phyloP scores from a whole-genome alignment of 768 basidiomycete genomes.

The Calocybe indica region DNA sequence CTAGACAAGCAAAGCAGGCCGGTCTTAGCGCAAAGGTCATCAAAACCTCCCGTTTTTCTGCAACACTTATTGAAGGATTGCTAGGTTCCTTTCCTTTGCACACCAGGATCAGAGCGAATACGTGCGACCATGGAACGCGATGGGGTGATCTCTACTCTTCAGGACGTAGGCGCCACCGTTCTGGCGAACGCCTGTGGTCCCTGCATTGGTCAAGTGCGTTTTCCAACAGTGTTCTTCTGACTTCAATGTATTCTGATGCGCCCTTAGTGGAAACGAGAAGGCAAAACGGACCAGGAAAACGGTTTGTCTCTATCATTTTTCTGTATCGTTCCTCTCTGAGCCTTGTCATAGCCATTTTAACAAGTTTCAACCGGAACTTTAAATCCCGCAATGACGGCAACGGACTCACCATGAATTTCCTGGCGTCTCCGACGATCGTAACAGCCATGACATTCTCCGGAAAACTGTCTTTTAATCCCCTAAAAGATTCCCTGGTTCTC shows the following conservation, averaged over 20 bases:
- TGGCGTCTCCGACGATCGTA: conserved; percentile 94
- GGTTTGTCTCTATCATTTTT: conserved; percentile 38
- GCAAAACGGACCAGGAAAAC: conserved; percentile 85
- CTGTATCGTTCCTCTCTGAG: conserved; percentile 6
- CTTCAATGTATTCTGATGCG: conserved; percentile 2
- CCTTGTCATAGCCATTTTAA: conserved; percentile 69
- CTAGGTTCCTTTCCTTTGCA: conserved; percentile 80
- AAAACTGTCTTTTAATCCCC: conserved; percentile 88
- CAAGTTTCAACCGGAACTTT: conserved; percentile 89
- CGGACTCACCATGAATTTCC: conserved; percentile 91
- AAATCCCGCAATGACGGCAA: conserved; percentile 98
- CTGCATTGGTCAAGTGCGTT: conserved; percentile 86
- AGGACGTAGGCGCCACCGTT: conserved; percentile 90
- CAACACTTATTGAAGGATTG: conserved; percentile 4
- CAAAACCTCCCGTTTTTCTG: not conserved
- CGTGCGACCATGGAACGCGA: conserved; percentile 97
- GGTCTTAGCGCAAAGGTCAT: conserved; percentile 72
- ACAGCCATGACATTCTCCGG: conserved; percentile 98
- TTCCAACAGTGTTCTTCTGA: not conserved
- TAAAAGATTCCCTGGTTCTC: conserved; percentile 62
- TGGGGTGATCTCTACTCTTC: conserved; percentile 70
- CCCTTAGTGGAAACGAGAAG: conserved; percentile 84
- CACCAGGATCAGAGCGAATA: conserved; percentile 93
- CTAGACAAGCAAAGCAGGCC: conserved; percentile 79
- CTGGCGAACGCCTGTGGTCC: conserved; percentile 98